Evolutionary conservation across 2,329 filamentous ascomycete genomes (phyloP), one percentile per base, ranked within the genome.

Genomic region (Cladosporium oxysporum): DNA sequence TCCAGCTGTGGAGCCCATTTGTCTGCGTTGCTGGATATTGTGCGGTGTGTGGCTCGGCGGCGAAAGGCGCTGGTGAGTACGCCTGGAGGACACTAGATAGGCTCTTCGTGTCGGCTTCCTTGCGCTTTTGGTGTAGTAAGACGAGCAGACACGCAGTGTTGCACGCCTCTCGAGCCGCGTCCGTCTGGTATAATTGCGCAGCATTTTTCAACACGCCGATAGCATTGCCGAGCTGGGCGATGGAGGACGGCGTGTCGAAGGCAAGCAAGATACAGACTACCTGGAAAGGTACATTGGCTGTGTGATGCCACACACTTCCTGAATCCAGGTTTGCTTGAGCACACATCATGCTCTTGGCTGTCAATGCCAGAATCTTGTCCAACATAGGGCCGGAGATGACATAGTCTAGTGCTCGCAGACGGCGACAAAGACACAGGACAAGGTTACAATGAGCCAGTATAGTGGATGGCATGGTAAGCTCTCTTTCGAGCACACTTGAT

Each of bases 221-320:
- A 0, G 83, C 83, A 49, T 84, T 80, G 6, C 77, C 75, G 4
- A 86, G 78, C 64, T 82, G 74, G 0, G 76, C 75, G 0, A 85
- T 73, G 0, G 82, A 82, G 0, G 80, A 74, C 0, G 77, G 77
- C 0, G 78, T 85, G 55, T 87, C 84, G 28, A 86, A 83, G 0
- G 81, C 82, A 1, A 87, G 75, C 1, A 86, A 69, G 0, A 83
- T 77, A 66, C 84, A 86, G 29, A 86, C 77, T 0, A 85, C 79
- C 58, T 86, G 84, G 66, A 87, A 87, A 0, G 84, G 84, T 0
- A 86, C 81, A 58, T 86, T 85, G 44, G 83, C 83, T 59, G 83
- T 80, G 62, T 87, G 84, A 64, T 87, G 84, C 84, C 84, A 87
- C 0, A 84, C 84, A 0, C 76, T 76, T 10, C 76, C 76, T 3